Evolutionary conservation across 2,329 filamentous ascomycete species (phyloP).

Genomic region (Paracamarosporium sp.): DNA sequence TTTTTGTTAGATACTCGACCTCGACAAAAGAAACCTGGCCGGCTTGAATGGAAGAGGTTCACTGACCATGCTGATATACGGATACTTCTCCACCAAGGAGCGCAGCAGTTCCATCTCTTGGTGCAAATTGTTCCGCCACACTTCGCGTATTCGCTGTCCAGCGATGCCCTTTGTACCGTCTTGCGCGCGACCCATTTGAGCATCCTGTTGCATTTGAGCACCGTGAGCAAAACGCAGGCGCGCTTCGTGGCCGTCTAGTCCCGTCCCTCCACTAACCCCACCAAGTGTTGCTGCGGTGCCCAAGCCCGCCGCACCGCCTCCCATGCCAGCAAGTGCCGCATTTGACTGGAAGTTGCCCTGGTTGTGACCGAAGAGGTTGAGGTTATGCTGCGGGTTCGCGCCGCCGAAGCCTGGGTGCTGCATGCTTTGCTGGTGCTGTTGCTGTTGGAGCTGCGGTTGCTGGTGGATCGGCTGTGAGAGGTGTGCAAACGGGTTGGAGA

Average conservation of each 20-base stretch:
- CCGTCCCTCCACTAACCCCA: constrained; percentile 62
- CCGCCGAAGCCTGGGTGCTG: constrained; percentile 71
- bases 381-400: constrained; percentile 64
- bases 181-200: constrained; percentile 56
- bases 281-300: constrained; percentile 63
- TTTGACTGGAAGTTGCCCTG: constrained; percentile 54
- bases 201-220: constrained; percentile 60
- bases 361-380: constrained; percentile 59
- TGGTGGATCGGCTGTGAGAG: constrained; percentile 57
- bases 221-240: constrained; percentile 86
- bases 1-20: constrained; percentile 15
- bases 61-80: constrained; percentile 96
- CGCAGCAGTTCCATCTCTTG: constrained; percentile 89
- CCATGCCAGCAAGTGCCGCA: constrained; percentile 59
- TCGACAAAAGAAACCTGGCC: constrained; percentile 8
- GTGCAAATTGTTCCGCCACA: constrained; percentile 90
- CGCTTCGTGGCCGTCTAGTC: constrained; percentile 84
- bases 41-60: constrained; percentile 14
- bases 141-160: constrained; percentile 82
- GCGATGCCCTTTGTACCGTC: constrained; percentile 66
- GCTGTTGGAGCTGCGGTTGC: constrained; percentile 54
- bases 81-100: constrained; percentile 85
- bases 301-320: constrained; percentile 62
- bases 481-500: constrained; percentile 66
- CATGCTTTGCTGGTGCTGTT: constrained; percentile 62